These are phyloP conservation scores for Ganoderma lingzhi DNA, from an alignment of 1,284 basidiomycete genomes.

Conservation along the genomic window DNA sequence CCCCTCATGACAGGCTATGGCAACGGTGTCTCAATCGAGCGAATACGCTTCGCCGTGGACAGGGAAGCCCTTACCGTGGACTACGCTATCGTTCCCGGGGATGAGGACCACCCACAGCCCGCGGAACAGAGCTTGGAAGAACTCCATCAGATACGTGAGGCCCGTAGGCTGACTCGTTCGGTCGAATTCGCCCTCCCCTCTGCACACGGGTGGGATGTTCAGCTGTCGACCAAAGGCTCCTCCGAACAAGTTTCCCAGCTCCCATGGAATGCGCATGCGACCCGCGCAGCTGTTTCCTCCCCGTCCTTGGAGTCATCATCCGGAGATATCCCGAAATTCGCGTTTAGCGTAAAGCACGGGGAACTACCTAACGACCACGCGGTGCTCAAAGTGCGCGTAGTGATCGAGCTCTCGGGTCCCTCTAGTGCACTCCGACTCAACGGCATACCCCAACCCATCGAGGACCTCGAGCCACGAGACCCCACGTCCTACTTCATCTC, in stretches of 20 bases:
- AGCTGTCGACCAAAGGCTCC: conserved; percentile 73
- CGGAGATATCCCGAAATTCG: conserved; percentile 61
- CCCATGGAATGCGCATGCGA: conserved; percentile 79
- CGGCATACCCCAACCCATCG: conserved; percentile 78
- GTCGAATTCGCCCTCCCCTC: conserved; percentile 85
- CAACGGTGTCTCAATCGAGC: conserved; percentile 82
- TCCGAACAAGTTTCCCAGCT: conserved; percentile 77
- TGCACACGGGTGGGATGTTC: conserved; percentile 91
- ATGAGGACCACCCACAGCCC: conserved; percentile 58
- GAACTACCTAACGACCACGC: conserved; percentile 77
- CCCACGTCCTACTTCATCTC: conserved; percentile 62
- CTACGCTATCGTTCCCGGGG: conserved; percentile 86
- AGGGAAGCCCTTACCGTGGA: conserved; percentile 86
- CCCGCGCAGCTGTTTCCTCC: conserved; percentile 52
- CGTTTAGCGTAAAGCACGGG: conserved; percentile 78
- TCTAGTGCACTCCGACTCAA: conserved; percentile 83
- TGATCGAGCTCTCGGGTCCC: conserved; percentile 85
- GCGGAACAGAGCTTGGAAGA: conserved; percentile 61
- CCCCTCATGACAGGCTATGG: conserved; percentile 85
- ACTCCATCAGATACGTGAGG: conserved; percentile 68
- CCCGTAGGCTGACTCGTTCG: conserved; percentile 72
- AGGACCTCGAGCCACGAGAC: conserved; percentile 70
- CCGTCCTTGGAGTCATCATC: conserved; percentile 44
- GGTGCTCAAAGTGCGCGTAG: conserved; percentile 80
- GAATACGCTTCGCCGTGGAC: conserved; percentile 80